phyloP scores from a whole-genome alignment of 2,329 filamentous ascomycete genomes.

The Helicocarpus griseus region DNA sequence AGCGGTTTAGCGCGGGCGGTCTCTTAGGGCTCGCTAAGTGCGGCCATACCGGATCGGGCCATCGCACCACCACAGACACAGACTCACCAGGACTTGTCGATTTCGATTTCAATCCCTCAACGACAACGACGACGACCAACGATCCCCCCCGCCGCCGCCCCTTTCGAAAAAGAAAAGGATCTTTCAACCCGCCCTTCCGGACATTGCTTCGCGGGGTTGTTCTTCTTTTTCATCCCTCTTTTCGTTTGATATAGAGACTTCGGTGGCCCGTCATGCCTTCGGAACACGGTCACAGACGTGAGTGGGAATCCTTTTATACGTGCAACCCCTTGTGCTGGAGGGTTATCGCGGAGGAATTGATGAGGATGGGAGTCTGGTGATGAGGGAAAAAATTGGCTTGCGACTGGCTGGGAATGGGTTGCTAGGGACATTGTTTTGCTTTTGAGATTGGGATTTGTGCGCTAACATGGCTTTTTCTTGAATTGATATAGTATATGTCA shows the following conservation, averaged over 20 bases:
- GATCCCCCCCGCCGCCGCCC: background rate
- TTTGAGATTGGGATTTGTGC: constrained; percentile 8
- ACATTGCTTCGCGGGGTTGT: background rate
- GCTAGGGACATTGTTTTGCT: constrained; percentile 7
- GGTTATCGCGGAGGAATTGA: background rate
- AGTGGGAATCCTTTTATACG: constrained; percentile 31
- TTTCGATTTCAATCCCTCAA: constrained; percentile 1
- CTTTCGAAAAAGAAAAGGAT: background rate
- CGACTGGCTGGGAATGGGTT: background rate
- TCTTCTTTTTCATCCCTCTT: constrained; percentile 19
- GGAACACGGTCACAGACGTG: constrained; percentile 80
- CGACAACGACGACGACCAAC: constrained; percentile 1
- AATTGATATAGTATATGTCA: constrained; percentile 63
- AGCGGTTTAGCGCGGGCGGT: background rate
- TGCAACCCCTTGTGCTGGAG: background rate
- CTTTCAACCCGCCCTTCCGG: background rate
- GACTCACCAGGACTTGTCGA: background rate
- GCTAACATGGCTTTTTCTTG: constrained; percentile 22
- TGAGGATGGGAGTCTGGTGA: background rate
- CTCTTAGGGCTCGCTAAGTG: constrained; percentile 2
- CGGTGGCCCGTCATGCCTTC: constrained; percentile 63
- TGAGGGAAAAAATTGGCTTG: background rate
- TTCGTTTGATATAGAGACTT: background rate
- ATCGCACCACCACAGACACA: constrained; percentile 2
- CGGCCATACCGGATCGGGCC: background rate